A percentile compares a stretch with the other conserved stretches of the same genome.
Evolutionary conservation across 2,329 filamentous ascomycete species (phyloP).

Genomic region (Verticillium nonalfalfae): DNA sequence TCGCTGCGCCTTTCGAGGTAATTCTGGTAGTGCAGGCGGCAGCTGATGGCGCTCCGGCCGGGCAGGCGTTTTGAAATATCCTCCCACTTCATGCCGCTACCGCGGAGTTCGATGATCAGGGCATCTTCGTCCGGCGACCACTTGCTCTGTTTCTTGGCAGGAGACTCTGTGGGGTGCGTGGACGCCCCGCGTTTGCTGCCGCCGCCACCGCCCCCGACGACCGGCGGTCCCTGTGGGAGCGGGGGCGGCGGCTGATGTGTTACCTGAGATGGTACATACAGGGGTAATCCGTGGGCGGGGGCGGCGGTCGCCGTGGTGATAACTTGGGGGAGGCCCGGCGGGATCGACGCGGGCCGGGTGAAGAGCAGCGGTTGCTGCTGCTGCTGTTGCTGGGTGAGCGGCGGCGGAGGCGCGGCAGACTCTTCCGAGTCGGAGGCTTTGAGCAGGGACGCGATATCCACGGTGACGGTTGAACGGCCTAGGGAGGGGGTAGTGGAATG

Average conservation of each 20-base stretch:
- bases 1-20: slow-evolving; percentile 89
- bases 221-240: slow-evolving; percentile 9
- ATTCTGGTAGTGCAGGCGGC: slow-evolving; percentile 92
- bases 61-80: slow-evolving; percentile 90
- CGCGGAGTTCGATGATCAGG: slow-evolving; percentile 86
- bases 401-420: slow-evolving; percentile 44
- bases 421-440: slow-evolving; percentile 70
- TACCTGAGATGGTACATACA: slow-evolving; percentile 8
- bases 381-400: neutral
- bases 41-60: slow-evolving; percentile 88
- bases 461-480: slow-evolving; percentile 55
- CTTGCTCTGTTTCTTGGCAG: slow-evolving; percentile 92
- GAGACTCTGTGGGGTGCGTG: slow-evolving; percentile 54
- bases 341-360: neutral
- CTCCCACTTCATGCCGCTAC: slow-evolving; percentile 96
- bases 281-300: slow-evolving; percentile 10
- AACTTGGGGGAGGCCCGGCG: neutral
- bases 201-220: slow-evolving; percentile 24
- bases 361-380: neutral
- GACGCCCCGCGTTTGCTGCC: slow-evolving; percentile 43
- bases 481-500: slow-evolving; percentile 14
- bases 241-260: slow-evolving; percentile 2
- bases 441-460: slow-evolving; percentile 93
- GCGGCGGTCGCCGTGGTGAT: slow-evolving; percentile 16
- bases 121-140: slow-evolving; percentile 92